Percentiles rank a stretch among this genome's conserved stretches.
Conservation (phyloP, 163 green algal species). For the Scenedesmus sp. region DNA sequence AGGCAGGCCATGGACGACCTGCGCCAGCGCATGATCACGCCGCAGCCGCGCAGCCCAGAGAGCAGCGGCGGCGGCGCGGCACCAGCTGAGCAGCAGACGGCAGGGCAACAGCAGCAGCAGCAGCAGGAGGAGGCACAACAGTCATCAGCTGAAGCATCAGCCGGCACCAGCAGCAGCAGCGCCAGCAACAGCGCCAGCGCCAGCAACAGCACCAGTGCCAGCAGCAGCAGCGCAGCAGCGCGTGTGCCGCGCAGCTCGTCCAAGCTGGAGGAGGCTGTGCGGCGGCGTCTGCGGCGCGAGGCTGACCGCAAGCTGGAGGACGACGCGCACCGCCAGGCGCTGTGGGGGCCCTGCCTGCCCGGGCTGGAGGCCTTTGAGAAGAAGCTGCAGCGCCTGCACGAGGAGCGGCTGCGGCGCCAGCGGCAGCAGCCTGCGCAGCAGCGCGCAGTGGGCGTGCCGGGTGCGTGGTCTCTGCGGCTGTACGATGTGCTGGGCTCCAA, state of each 20-base stretch:
- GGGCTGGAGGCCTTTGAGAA: not conserved
- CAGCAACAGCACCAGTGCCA: not conserved
- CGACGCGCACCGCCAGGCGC: not conserved
- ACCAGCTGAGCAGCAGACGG: not conserved
- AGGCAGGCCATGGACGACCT: not conserved
- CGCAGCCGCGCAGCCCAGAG: not conserved
- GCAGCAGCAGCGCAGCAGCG: not conserved
- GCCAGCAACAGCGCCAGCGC: not conserved
- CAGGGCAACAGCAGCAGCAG: not conserved
- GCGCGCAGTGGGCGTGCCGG: not conserved
- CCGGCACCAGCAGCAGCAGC: not conserved
- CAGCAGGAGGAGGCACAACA: not conserved
- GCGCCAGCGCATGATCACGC: conserved; percentile 14
- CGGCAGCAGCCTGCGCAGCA: conserved; percentile 14
- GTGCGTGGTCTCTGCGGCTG: not conserved
- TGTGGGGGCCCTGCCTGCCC: not conserved
- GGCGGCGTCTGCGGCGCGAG: not conserved
- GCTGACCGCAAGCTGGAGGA: conserved; percentile 24
- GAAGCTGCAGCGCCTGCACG: conserved; percentile 27
- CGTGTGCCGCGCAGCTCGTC: not conserved
- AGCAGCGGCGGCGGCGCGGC: not conserved
- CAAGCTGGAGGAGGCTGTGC: not conserved
- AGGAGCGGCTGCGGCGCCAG: conserved; percentile 22
- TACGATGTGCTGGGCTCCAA: not conserved
- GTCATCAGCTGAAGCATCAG: no score